Percentiles rank a stretch among this genome's conserved stretches.
These are phyloP conservation scores for Aspergillus sp. DNA, from an alignment of 2,329 filamentous ascomycete species.

Conservation along the genomic window DNA sequence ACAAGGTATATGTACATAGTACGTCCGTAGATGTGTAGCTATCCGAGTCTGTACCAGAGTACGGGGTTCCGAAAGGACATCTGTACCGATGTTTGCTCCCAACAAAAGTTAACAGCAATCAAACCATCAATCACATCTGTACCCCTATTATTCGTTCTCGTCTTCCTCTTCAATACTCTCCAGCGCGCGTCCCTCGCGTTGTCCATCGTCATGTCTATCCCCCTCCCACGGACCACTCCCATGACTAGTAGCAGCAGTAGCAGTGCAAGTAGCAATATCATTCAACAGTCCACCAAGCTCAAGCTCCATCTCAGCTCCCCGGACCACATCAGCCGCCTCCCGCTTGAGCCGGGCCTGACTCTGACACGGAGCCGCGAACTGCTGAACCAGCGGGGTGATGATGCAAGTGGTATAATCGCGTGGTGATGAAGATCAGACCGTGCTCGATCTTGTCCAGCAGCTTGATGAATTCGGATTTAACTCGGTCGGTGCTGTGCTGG, in stretches of 20 bases:
- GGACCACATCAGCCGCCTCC: background rate
- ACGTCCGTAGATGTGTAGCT: too few species aligned
- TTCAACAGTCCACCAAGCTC: background rate
- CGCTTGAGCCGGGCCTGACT: background rate
- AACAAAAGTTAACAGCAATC: background rate
- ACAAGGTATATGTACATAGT: too few species aligned
- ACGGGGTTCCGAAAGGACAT: background rate
- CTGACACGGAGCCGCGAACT: background rate
- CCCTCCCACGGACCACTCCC: too few species aligned
- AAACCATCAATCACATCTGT: background rate
- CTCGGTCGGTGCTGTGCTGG: background rate
- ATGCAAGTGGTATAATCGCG: conserved; percentile 6
- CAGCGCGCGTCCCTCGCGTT: background rate
- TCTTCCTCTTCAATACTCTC: background rate
- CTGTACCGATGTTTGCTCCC: background rate
- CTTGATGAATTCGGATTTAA: background rate
- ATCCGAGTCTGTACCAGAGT: too few species aligned
- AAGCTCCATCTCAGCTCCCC: conserved; percentile 1
- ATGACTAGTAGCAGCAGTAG: too few species aligned
- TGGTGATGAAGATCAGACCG: background rate
- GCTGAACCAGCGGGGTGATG: conserved; percentile 2
- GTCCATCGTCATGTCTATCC: too few species aligned
- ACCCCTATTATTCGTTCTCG: background rate
- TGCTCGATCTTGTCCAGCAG: background rate
- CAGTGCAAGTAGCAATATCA: background rate